Conservation (phyloP, 164 flowering plant genomes). For the Piper longum region DNA sequence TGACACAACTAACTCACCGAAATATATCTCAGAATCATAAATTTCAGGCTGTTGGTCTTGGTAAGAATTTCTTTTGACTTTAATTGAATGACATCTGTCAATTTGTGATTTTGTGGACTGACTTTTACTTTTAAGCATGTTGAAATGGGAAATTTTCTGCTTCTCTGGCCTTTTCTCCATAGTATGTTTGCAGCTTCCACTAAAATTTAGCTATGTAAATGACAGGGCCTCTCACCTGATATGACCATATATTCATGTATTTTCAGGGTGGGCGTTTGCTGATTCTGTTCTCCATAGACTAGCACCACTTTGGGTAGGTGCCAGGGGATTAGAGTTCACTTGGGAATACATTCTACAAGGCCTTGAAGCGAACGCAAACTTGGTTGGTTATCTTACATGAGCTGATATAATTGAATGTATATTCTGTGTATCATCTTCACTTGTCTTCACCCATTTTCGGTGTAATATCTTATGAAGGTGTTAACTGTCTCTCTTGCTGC, state of each 20-base stretch:
- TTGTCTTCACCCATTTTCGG: not conserved
- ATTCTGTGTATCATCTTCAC: not conserved
- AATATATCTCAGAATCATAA: constrained; percentile 96
- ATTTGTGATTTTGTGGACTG: no score
- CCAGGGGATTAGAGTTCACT: constrained; percentile 93
- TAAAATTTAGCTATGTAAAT: no score
- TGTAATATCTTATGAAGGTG: constrained; percentile 22
- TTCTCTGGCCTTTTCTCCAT: no score
- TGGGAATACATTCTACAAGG: constrained; percentile 97
- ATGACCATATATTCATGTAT: not conserved
- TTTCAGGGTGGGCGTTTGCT: constrained; percentile 98
- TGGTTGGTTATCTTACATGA: constrained; percentile 30
- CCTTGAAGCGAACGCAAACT: constrained; percentile 93
- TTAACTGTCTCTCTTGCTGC: constrained; percentile 88
- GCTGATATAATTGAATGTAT: not conserved
- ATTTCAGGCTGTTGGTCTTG: constrained; percentile 97
- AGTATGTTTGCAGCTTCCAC: no score
- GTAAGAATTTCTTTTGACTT: constrained; percentile 24
- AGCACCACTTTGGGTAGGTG: constrained; percentile 98
- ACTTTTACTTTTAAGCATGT: no score
- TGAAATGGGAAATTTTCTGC: no score
- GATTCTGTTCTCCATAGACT: constrained; percentile 91
- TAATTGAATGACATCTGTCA: not conserved
- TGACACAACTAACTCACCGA: constrained; percentile 93
- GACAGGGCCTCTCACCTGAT: not conserved